A percentile compares a stretch with the other conserved stretches of the same genome.
Conservation (phyloP, 2,329 filamentous ascomycete species). For the Fusarium duplospermum region DNA sequence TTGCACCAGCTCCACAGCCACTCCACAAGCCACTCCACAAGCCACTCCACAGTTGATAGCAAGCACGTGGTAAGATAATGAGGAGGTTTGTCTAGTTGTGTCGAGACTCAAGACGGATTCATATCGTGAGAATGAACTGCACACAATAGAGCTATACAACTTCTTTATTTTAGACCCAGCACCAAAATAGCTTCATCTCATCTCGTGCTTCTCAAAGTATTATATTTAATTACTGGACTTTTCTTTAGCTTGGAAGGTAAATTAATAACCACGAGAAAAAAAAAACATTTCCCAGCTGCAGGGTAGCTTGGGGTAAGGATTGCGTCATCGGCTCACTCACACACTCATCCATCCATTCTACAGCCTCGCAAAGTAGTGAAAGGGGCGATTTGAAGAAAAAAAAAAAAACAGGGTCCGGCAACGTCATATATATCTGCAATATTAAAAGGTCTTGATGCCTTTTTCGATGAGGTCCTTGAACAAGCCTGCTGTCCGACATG, state of each 20-base stretch:
- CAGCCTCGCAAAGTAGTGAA: too few species aligned
- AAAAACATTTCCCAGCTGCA: background rate
- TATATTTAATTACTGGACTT: background rate
- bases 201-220: too few species aligned
- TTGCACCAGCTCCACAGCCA: background rate
- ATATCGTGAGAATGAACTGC: background rate
- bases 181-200: too few species aligned
- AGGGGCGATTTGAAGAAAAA: background rate
- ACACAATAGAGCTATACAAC: too few species aligned
- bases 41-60: background rate
- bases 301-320: background rate
- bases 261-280: background rate
- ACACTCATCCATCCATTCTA: background rate
- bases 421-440: background rate
- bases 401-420: background rate
- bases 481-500: background rate
- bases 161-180: too few species aligned
- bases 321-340: background rate
- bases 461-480: background rate
- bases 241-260: background rate
- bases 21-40: background rate
- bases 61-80: background rate
- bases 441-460: background rate
- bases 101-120: background rate
- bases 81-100: too few species aligned